A percentile compares a stretch with the other conserved stretches of the same genome.
phyloP scores from a whole-genome alignment of 495 filamentous ascomycete genomes.

The Neurospora sp. region DNA sequence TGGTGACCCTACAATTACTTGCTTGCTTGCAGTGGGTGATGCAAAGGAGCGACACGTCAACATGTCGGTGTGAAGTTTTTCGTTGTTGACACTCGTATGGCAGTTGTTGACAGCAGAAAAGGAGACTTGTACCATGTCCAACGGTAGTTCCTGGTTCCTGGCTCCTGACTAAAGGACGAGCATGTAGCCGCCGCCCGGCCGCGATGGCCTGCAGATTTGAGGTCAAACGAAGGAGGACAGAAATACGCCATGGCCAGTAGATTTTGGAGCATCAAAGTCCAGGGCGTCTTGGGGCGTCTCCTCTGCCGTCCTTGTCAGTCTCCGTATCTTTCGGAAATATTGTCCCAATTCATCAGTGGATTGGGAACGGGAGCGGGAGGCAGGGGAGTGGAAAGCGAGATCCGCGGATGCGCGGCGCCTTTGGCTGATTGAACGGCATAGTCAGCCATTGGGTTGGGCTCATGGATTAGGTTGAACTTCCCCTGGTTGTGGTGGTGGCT shows the following conservation, averaged over 20 bases:
- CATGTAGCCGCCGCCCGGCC: slow-evolving; percentile 7
- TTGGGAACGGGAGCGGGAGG: neutral
- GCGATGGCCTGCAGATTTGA: slow-evolving; percentile 16
- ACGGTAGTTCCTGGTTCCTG: slow-evolving; percentile 4
- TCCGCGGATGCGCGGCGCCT: neutral
- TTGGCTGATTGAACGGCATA: neutral
- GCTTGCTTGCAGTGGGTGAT: slow-evolving; percentile 6
- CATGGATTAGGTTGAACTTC: neutral
- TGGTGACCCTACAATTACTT: neutral
- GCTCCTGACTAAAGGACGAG: slow-evolving; percentile 2
- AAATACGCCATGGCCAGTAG: slow-evolving; percentile 3
- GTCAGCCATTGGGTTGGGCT: neutral
- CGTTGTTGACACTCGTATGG: neutral
- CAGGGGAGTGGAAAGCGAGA: neutral
- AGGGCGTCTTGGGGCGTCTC: neutral
- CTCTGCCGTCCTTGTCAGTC: neutral
- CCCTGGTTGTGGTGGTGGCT: neutral
- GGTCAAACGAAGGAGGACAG: slow-evolving; percentile 20
- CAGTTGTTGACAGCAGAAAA: neutral
- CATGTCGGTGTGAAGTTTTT: slow-evolving; percentile 20
- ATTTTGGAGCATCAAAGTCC: neutral
- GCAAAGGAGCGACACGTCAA: slow-evolving; percentile 23
- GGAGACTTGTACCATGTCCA: neutral
- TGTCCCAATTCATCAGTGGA: neutral
- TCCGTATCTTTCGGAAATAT: neutral